Evolutionary conservation across 2,329 filamentous ascomycete species (phyloP).

Genomic region (Alternaria metachromatica): DNA sequence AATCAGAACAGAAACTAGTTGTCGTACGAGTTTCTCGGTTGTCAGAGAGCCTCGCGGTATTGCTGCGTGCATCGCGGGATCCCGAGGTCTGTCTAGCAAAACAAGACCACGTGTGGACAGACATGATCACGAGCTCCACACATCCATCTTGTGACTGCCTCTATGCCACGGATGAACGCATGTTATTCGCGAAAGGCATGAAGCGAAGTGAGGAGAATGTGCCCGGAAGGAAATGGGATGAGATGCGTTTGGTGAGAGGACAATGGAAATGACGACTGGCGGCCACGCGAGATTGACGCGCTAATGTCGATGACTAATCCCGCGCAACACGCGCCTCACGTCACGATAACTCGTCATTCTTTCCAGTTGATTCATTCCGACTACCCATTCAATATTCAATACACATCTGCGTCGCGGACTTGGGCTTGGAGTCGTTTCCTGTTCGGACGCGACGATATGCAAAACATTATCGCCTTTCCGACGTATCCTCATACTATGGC

Average conservation of each 20-base stretch:
- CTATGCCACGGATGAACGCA: background rate
- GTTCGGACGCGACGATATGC: background rate
- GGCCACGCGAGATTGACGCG: constrained; percentile 2
- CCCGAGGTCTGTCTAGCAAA: background rate
- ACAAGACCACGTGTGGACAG: background rate
- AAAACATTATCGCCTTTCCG: background rate
- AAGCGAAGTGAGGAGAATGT: background rate
- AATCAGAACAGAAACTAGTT: background rate
- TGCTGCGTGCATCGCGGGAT: background rate
- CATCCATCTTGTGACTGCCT: background rate
- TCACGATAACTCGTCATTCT: background rate
- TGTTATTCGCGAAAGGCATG: background rate
- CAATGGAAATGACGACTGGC: background rate
- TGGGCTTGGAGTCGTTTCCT: background rate
- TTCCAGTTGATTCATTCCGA: background rate
- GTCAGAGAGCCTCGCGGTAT: background rate
- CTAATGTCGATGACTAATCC: background rate
- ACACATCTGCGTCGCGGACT: background rate
- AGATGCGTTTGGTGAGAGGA: background rate
- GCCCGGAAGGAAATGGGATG: background rate
- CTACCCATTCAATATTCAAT: background rate
- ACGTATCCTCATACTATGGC: background rate
- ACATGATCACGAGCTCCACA: background rate
- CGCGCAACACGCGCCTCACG: background rate
- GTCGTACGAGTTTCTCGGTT: background rate